Conservation (phyloP, 106 monocot species). For the Dioscorea zingiberensis region DNA sequence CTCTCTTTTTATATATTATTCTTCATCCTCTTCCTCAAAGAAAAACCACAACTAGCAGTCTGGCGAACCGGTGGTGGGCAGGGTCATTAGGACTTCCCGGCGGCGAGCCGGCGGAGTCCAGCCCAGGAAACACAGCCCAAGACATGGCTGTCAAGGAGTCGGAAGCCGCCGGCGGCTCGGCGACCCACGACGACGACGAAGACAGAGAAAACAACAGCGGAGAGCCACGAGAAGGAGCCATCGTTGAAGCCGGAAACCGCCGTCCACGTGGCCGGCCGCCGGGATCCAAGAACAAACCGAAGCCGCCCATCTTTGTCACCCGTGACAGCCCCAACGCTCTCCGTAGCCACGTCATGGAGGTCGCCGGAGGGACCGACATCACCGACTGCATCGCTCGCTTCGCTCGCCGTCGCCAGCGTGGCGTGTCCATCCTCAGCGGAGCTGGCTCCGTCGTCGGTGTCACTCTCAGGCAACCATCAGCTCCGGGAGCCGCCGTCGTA, state of each 20-base stretch:
- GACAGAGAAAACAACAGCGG: conserved; percentile 13
- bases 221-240: conserved; percentile 26
- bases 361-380: neutral
- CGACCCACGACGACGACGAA: conserved; percentile 10
- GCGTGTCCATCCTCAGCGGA: neutral
- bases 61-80: conserved; percentile 42
- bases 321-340: neutral
- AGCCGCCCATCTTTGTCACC: neutral
- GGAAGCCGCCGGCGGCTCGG: neutral
- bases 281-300: neutral
- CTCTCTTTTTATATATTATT: too few species aligned
- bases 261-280: neutral
- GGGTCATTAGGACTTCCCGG: conserved; percentile 27
- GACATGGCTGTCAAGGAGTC: conserved; percentile 9
- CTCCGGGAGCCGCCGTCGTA: neutral
- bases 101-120: conserved; percentile 9
- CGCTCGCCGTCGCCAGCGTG: neutral
- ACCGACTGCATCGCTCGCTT: neutral
- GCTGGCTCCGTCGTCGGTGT: neutral
- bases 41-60: too few species aligned
- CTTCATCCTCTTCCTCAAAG: too few species aligned
- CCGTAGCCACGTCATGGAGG: neutral
- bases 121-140: conserved; percentile 2
- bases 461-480: neutral
- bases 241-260: neutral